Percentiles rank a stretch among this genome's conserved stretches.
Conservation (phyloP, 441 rosid genomes). For the Rhodomyrtus psidioides region DNA sequence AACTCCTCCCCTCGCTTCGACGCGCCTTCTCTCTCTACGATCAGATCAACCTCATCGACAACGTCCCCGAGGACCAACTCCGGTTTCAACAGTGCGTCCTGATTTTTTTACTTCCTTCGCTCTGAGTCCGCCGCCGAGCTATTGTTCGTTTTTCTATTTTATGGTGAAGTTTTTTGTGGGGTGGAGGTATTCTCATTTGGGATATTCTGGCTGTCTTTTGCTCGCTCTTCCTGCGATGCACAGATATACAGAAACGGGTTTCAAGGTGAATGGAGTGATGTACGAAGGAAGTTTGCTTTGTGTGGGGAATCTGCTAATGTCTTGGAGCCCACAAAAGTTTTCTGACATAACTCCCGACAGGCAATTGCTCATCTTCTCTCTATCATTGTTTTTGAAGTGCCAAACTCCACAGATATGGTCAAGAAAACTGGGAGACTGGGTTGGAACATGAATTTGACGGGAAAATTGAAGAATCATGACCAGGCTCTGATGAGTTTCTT, state of each 20-base stretch:
- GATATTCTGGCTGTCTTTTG: neutral
- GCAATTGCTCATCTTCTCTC: conserved; percentile 13
- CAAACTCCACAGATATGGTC: neutral
- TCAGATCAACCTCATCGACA: conserved; percentile 88
- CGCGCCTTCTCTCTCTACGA: conserved; percentile 92
- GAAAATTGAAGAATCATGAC: neutral
- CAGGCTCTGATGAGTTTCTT: neutral
- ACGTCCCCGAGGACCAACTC: conserved; percentile 83
- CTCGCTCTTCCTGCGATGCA: neutral
- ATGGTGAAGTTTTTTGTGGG: neutral
- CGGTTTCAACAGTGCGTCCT: conserved; percentile 64
- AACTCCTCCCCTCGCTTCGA: conserved; percentile 57
- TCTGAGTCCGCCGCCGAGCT: neutral
- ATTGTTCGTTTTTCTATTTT: neutral
- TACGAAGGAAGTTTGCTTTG: conserved; percentile 91
- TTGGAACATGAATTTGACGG: neutral
- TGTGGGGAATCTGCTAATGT: conserved; percentile 71
- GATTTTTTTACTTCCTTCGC: neutral
- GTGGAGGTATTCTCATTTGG: neutral
- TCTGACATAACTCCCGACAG: conserved; percentile 71
- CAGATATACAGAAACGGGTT: conserved; percentile 70
- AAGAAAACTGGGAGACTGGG: neutral
- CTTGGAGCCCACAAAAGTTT: conserved; percentile 66
- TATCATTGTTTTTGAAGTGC: neutral
- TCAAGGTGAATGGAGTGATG: conserved; percentile 61